Evolutionary conservation across 495 filamentous ascomycete genomes (phyloP).

Genomic region (Podospora australis): DNA sequence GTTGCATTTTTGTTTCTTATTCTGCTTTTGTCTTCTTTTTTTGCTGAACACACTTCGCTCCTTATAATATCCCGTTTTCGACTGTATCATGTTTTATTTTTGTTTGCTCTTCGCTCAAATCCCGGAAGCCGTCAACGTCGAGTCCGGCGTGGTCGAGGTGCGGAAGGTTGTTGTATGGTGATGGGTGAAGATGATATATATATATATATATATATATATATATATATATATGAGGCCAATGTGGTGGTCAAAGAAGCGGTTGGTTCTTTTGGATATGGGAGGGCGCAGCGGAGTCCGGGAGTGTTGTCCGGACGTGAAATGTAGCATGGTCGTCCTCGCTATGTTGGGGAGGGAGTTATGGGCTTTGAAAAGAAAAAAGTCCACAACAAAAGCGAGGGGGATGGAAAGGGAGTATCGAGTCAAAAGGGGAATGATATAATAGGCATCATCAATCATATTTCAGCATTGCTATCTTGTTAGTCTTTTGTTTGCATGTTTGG

Average conservation of each 20-base stretch:
- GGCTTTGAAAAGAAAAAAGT: background rate
- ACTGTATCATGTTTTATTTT: slow-evolving; percentile 18
- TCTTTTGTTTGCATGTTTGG: background rate
- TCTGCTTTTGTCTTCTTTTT: slow-evolving; percentile 4
- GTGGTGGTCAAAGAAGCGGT: too few relatives aligned
- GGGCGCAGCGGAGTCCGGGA: too few relatives aligned
- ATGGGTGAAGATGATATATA: background rate
- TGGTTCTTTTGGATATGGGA: too few relatives aligned
- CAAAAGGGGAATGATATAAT: background rate
- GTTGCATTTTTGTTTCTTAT: slow-evolving; percentile 4
- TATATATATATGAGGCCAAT: too few relatives aligned
- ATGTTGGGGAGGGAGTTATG: background rate
- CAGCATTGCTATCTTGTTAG: background rate
- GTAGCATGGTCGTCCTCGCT: too few relatives aligned
- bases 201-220: too few relatives aligned
- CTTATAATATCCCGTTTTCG: slow-evolving; percentile 23
- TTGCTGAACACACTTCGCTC: slow-evolving; percentile 7
- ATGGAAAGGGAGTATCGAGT: background rate
- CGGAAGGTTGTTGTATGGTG: too few relatives aligned
- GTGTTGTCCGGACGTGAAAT: too few relatives aligned
- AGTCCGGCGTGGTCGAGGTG: too few relatives aligned
- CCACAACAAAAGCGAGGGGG: background rate
- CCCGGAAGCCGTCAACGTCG: too few relatives aligned
- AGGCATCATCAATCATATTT: too few relatives aligned
- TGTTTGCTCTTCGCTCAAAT: slow-evolving; percentile 1